Percentiles rank a stretch among this genome's conserved stretches.
phyloP scores from a whole-genome alignment of 192 early-diverging fungal species.

The Coemansia sp. region DNA sequence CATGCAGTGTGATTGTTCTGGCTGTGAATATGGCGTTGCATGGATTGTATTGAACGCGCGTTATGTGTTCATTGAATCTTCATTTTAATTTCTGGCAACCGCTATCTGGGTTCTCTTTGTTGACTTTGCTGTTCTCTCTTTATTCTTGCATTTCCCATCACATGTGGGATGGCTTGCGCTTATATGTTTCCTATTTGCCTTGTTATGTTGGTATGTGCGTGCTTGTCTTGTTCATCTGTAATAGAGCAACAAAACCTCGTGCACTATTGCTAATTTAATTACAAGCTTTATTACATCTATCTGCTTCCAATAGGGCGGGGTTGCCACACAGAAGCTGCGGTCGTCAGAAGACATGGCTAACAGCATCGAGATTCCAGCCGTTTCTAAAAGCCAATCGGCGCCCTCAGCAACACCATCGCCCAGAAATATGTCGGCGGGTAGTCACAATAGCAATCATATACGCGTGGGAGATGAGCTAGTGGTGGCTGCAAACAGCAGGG shows the following conservation, averaged over 20 bases:
- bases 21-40: not conserved
- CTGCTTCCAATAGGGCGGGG: not conserved
- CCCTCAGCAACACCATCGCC: not conserved
- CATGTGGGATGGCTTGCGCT: not conserved
- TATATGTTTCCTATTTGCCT: not conserved
- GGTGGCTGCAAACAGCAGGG: not conserved
- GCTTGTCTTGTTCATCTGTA: not conserved
- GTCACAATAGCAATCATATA: not conserved
- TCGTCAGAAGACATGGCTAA: not conserved
- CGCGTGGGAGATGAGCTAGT: not conserved
- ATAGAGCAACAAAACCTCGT: not conserved
- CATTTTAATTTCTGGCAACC: not conserved
- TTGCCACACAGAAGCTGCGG: not conserved
- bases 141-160: not conserved
- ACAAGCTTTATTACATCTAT: not conserved
- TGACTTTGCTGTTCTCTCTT: not conserved
- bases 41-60: not conserved
- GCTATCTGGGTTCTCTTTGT: not conserved
- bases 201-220: not conserved
- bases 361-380: not conserved
- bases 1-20: constrained; percentile 2
- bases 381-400: not conserved
- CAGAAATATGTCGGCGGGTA: not conserved
- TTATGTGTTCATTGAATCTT: not conserved
- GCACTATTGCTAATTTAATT: not conserved